Base-by-base conservation (phyloP, 129 eudicot genomes). In the Saposhnikovia divaricata region DNA sequence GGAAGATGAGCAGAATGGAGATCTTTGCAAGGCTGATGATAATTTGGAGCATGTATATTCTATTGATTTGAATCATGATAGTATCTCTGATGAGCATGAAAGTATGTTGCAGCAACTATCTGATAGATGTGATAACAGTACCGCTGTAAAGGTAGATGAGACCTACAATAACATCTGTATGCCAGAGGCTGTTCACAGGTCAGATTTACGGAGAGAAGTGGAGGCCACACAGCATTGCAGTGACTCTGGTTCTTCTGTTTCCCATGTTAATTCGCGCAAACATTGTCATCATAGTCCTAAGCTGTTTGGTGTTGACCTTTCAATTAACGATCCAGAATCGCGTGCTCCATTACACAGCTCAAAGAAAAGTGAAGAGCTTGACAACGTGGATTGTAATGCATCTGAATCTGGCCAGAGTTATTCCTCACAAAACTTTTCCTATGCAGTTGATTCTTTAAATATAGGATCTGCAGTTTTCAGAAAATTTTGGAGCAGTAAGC, bases 401-500 rank as follows among this genome's bases (percentile, higher is more conserved):
- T 25, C 39, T 68, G 75, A 50, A 31, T 25, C 40, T 11, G 50
- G 78, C 44, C 46, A 42, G 55, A 85, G 73, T 74, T 74, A 76
- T 83, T 50, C 71, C 21, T 70, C 18, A 9, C 85, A 78, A 53
- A 77, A 51, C 69, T 28, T 57, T 9, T n/a, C 57, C 28, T 23
- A 50, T 45, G 25, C 72, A 65, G 90, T 85, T 74, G 87, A 91
- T 66, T 80, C 83, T 74, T 1, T 91, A 77, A 83, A 80, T 77
- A 69, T 83, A 42, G 97, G 97, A 39, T 82, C 89, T 70, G 78
- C 85, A 23, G 89, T 87, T 25, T 80, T 77, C 53, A 92, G 92
- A 47, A 88, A 82, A 79, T 61, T 81, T 6, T 91, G 97, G 94
- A 83, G 91, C 85, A 89, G 74, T 81, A 89, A 85, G 81, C 84